Conservation (phyloP, 164 flowering plant species). For the Hamamelis virginiana region DNA sequence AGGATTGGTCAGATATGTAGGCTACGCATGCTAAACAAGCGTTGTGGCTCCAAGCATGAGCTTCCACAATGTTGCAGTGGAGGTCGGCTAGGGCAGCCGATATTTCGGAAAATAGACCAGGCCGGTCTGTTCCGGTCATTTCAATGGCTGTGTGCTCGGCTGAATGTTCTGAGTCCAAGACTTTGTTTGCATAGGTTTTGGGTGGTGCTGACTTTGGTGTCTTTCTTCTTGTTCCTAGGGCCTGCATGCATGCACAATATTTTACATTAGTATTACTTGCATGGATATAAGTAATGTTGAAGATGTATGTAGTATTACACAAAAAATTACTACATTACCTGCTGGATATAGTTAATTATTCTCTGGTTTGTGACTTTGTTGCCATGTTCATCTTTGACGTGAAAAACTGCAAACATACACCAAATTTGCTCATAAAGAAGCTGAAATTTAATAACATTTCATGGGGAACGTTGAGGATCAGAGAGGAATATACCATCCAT, state of each 20-base stretch:
- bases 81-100: constrained; percentile 68
- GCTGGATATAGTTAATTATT: constrained; percentile 48
- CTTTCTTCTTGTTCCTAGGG: constrained; percentile 37
- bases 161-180: background rate
- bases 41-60: constrained; percentile 87
- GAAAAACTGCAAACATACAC: constrained; percentile 54
- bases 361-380: constrained; percentile 49
- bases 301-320: too few relatives aligned
- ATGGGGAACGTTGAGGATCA: too few relatives aligned
- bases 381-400: constrained; percentile 64
- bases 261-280: background rate
- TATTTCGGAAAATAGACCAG: constrained; percentile 81
- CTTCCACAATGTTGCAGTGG: constrained; percentile 63
- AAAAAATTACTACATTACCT: too few relatives aligned
- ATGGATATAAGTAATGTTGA: too few relatives aligned
- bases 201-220: constrained; percentile 14
- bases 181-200: constrained; percentile 9
- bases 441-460: too few relatives aligned
- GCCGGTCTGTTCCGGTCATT: constrained; percentile 59
- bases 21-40: constrained; percentile 60
- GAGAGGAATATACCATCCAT: constrained; percentile 60
- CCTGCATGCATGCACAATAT: constrained; percentile 34
- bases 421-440: background rate
- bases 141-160: constrained; percentile 63
- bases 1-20: constrained; percentile 48